Conservation (phyloP, 257 asterid genomes). For the Solanum bulbocastanum region DNA sequence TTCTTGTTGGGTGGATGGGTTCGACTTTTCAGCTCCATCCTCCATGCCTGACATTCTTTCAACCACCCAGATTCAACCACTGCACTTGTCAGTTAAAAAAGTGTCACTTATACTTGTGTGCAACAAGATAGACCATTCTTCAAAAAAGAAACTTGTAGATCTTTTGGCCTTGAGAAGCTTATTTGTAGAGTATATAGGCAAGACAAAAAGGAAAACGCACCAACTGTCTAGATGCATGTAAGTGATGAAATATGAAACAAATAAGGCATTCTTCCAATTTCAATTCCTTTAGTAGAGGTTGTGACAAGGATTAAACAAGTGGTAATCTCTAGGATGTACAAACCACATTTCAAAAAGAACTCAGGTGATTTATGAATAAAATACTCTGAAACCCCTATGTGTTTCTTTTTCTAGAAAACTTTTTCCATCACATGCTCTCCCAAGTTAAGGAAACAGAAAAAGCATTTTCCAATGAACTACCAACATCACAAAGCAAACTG, state of each 20-base stretch:
- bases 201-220: neutral
- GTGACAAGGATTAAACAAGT: neutral
- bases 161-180: neutral
- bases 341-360: neutral
- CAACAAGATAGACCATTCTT: constrained; percentile 5
- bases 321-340: neutral
- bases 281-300: neutral
- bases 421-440: neutral
- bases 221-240: neutral
- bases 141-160: neutral
- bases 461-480: neutral
- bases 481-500: neutral
- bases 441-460: neutral
- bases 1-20: constrained; percentile 61
- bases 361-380: neutral
- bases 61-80: constrained; percentile 19
- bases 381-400: neutral
- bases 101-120: constrained; percentile 31
- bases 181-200: neutral
- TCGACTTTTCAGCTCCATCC: constrained; percentile 52
- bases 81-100: constrained; percentile 3
- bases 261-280: neutral
- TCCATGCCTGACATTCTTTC: constrained; percentile 66
- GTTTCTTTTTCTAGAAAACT: neutral
- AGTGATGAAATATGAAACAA: neutral